Percentiles rank a stretch among this genome's conserved stretches.
Evolutionary conservation across 2,329 filamentous ascomycete species (phyloP).

Genomic region (Gliomastix tumulicola): DNA sequence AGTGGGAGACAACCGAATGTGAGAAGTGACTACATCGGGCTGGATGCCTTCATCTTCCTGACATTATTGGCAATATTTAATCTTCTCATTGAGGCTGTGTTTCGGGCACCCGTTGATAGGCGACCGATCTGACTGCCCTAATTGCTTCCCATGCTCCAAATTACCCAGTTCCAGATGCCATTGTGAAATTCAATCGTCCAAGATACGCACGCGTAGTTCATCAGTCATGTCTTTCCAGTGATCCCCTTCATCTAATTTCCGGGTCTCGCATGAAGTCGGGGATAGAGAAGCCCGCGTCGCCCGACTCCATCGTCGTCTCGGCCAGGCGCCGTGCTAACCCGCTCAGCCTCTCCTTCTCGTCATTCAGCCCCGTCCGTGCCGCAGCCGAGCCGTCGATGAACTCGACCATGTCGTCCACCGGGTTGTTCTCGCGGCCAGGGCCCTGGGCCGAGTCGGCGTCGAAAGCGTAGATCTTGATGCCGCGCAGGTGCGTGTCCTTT

Average conservation of each 20-base stretch:
- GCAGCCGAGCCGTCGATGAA: slow-evolving; percentile 8
- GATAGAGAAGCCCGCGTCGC: slow-evolving; percentile 24
- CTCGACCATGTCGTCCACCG: slow-evolving; percentile 17
- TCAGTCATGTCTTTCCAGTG: too few relatives aligned
- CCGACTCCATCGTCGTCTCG: slow-evolving; percentile 19
- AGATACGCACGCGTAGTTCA: too few relatives aligned
- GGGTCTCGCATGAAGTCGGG: slow-evolving; percentile 36
- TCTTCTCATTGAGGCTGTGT: too few relatives aligned
- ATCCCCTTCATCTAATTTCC: slow-evolving; percentile 33
- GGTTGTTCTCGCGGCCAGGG: slow-evolving; percentile 26
- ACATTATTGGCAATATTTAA: too few relatives aligned
- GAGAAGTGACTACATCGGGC: too few relatives aligned
- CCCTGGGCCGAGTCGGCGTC: slow-evolving; percentile 39
- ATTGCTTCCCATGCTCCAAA: too few relatives aligned
- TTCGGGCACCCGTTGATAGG: too few relatives aligned
- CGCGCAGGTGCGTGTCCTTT: slow-evolving; percentile 95
- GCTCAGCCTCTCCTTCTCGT: slow-evolving; percentile 11
- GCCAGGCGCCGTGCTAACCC: slow-evolving; percentile 18
- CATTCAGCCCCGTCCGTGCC: slow-evolving; percentile 2
- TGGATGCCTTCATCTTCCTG: too few relatives aligned
- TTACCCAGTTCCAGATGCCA: too few relatives aligned
- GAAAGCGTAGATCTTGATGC: slow-evolving; percentile 75
- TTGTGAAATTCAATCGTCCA: too few relatives aligned
- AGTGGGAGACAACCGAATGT: too few relatives aligned
- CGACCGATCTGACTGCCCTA: too few relatives aligned